These are phyloP conservation scores for Globisporangium heterothallicum DNA, from an alignment of 352 stramenopile species.

Conservation along the genomic window DNA sequence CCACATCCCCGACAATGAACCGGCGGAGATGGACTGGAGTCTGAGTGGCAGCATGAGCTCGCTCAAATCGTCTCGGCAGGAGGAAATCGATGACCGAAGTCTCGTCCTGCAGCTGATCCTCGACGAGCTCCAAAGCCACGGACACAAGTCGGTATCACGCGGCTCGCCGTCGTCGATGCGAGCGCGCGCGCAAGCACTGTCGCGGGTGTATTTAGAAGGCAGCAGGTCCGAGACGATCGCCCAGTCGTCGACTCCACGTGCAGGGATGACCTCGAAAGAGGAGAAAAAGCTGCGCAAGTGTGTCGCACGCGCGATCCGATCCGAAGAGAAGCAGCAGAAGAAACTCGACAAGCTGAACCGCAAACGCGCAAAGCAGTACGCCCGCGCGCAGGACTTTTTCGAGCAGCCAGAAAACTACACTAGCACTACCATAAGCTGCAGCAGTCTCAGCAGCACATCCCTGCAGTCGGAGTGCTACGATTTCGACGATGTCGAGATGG, in stretches of 20 bases:
- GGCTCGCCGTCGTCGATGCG: slow-evolving; percentile 8
- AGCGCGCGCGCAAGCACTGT: slow-evolving; percentile 11
- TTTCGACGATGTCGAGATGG: slow-evolving; percentile 7
- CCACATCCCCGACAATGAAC: slow-evolving; percentile 14
- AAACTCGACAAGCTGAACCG: slow-evolving; percentile 24
- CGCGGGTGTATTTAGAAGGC: slow-evolving; percentile 7
- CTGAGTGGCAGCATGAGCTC: slow-evolving; percentile 9
- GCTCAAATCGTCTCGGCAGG: slow-evolving; percentile 6
- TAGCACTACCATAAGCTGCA: background rate
- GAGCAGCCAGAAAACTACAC: slow-evolving; percentile 4
- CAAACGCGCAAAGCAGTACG: slow-evolving; percentile 13
- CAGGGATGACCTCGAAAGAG: slow-evolving; percentile 16
- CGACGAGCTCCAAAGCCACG: slow-evolving; percentile 10
- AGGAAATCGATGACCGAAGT: slow-evolving; percentile 2
- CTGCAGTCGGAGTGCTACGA: slow-evolving; percentile 9
- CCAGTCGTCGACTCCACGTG: background rate
- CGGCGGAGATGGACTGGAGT: slow-evolving; percentile 9
- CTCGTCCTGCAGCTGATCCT: slow-evolving; percentile 13
- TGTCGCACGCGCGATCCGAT: slow-evolving; percentile 17
- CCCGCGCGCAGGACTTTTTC: slow-evolving; percentile 15
- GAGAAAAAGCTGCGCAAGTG: slow-evolving; percentile 31
- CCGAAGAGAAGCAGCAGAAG: slow-evolving; percentile 29
- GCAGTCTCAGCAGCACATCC: background rate
- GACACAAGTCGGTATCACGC: background rate
- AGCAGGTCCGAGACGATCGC: slow-evolving; percentile 9